A percentile compares a stretch with the other conserved stretches of the same genome.
phyloP scores from a whole-genome alignment of 2,329 filamentous ascomycete species.

The Aureobasidium lini region DNA sequence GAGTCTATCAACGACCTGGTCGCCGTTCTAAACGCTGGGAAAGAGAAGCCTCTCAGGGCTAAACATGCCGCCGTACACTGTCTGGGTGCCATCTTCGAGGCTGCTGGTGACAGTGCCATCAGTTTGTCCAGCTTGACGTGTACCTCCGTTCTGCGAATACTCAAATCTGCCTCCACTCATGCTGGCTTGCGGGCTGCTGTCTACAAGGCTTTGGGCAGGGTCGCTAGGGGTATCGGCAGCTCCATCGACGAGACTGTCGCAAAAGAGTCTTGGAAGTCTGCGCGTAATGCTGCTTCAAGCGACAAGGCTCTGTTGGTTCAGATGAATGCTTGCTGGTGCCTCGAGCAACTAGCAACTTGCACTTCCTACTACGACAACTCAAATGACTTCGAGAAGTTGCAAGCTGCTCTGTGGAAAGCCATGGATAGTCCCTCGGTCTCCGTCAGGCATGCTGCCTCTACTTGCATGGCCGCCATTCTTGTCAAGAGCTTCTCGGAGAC shows the following conservation, averaged over 20 bases:
- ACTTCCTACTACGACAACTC: constrained; percentile 82
- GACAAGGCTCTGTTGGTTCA: constrained; percentile 83
- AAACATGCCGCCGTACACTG: constrained; percentile 86
- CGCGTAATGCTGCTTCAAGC: constrained; percentile 62
- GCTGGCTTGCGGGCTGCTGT: constrained; percentile 74
- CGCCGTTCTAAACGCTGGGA: constrained; percentile 62
- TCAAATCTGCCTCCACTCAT: constrained; percentile 73
- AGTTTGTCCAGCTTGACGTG: constrained; percentile 70
- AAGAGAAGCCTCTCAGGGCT: constrained; percentile 70
- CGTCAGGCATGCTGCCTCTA: constrained; percentile 78
- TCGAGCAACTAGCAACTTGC: constrained; percentile 63
- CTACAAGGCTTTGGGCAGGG: constrained; percentile 67
- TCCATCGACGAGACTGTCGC: constrained; percentile 78
- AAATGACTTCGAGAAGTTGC: constrained; percentile 83
- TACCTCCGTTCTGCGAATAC: constrained; percentile 63
- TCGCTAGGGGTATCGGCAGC: constrained; percentile 64
- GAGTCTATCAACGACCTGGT: constrained; percentile 90
- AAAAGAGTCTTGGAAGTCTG: constrained; percentile 92
- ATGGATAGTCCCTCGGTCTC: constrained; percentile 69
- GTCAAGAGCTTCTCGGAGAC: constrained; percentile 70
- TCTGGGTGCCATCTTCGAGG: constrained; percentile 79
- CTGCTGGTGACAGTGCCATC: constrained; percentile 90
- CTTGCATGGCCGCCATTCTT: constrained; percentile 74
- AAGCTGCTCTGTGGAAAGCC: constrained; percentile 73
- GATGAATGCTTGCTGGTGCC: constrained; percentile 67